Conservation (phyloP, 345 rosid species). For the Eucalyptus camaldulensis region DNA sequence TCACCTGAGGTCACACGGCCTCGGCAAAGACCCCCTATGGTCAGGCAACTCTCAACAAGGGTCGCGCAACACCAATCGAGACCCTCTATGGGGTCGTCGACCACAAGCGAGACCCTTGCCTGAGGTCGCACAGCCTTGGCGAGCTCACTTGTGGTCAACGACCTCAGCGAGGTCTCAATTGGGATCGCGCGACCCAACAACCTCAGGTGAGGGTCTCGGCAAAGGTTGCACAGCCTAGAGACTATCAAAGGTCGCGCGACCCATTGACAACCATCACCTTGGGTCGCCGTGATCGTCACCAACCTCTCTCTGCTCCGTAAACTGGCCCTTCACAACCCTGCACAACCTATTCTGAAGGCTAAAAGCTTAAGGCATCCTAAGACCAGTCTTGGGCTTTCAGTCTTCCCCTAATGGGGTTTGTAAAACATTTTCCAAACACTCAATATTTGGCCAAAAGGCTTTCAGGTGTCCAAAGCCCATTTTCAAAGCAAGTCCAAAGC, state of each 20-base stretch:
- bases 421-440: too few species aligned
- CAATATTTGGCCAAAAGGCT: too few species aligned
- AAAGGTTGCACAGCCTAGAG: rapidly evolving
- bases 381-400: rapidly evolving
- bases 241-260: rapidly evolving
- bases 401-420: too few species aligned
- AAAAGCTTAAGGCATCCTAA: too few species aligned
- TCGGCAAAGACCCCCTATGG: rapidly evolving
- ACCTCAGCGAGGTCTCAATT: rapidly evolving
- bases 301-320: rapidly evolving
- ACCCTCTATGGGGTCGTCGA: rapidly evolving
- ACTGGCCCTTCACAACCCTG: too few species aligned
- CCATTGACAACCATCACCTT: rapidly evolving
- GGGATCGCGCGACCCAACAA: rapidly evolving
- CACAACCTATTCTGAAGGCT: rapidly evolving
- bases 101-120: too few species aligned
- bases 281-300: rapidly evolving
- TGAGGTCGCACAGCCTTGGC: rapidly evolving
- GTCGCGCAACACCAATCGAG: rapidly evolving
- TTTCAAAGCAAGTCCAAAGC: too few species aligned
- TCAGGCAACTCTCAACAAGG: rapidly evolving
- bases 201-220: too few species aligned
- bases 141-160: too few species aligned
- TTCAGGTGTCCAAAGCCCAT: too few species aligned
- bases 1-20: rapidly evolving